A percentile compares a stretch with the other conserved stretches of the same genome.
Conservation (phyloP, 2,329 filamentous ascomycete species). For the Ceratocystis albifundus region DNA sequence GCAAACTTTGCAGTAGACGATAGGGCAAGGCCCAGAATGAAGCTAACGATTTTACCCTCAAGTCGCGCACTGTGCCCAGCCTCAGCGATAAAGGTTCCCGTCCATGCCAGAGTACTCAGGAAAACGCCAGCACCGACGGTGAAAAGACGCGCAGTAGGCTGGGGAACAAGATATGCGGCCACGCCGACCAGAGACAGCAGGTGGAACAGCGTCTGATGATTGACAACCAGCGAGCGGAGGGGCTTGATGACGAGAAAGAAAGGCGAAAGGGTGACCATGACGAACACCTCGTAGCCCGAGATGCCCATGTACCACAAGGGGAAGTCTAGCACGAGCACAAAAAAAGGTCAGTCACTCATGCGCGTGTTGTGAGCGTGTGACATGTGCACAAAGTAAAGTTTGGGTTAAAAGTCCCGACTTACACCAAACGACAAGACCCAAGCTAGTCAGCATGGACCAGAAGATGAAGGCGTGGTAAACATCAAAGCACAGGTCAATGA, state of each 20-base stretch:
- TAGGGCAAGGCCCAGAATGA: constrained; percentile 67
- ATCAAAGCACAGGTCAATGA: constrained; percentile 73
- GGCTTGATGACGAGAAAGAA: constrained; percentile 61
- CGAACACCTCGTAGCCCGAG: constrained; percentile 82
- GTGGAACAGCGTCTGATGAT: constrained; percentile 59
- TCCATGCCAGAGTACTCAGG: constrained; percentile 74
- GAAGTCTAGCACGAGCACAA: constrained; percentile 51
- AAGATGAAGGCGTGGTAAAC: constrained; percentile 95
- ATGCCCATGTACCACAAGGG: constrained; percentile 99
- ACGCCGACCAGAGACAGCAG: constrained; percentile 68
- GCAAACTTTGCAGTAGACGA: constrained; percentile 88
- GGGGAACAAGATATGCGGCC: constrained; percentile 62
- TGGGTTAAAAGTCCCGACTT: constrained; percentile 34
- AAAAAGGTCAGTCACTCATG: not conserved
- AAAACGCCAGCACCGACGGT: constrained; percentile 69
- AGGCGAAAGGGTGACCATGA: constrained; percentile 75
- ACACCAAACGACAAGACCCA: constrained; percentile 90
- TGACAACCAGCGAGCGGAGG: constrained; percentile 55
- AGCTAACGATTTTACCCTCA: constrained; percentile 71
- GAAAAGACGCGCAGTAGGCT: constrained; percentile 66
- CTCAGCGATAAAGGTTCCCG: constrained; percentile 68
- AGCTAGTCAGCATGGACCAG: constrained; percentile 85
- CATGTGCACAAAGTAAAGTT: not conserved
- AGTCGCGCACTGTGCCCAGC: constrained; percentile 61
- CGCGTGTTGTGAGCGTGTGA: not conserved